These are phyloP conservation scores for Ceratocystis colombiana DNA, from an alignment of 2,329 filamentous ascomycete genomes.

Conservation along the genomic window DNA sequence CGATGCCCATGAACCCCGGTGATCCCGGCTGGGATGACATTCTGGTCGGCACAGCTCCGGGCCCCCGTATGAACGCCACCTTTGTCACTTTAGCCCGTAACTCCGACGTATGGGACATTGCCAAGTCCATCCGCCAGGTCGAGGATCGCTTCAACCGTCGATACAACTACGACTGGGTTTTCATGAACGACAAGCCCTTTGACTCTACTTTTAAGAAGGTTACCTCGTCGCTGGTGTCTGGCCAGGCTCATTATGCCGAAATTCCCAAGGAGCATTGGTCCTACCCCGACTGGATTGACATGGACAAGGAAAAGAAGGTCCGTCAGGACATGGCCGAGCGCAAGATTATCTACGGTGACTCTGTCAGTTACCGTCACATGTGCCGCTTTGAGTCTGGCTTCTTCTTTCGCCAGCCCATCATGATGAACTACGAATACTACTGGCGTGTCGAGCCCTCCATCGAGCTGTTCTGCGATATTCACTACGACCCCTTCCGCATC, in stretches of 20 bases:
- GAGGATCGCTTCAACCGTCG: slow-evolving; percentile 97
- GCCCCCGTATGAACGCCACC: slow-evolving; percentile 84
- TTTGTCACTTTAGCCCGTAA: slow-evolving; percentile 95
- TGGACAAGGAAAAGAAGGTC: slow-evolving; percentile 81
- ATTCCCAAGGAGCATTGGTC: slow-evolving; percentile 95
- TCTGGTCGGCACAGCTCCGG: slow-evolving; percentile 46
- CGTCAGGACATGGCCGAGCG: slow-evolving; percentile 87
- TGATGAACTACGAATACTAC: slow-evolving; percentile 98
- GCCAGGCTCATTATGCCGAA: slow-evolving; percentile 79
- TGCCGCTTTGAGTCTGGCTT: slow-evolving; percentile 98
- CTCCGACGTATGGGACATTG: slow-evolving; percentile 90
- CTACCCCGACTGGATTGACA: slow-evolving; percentile 89
- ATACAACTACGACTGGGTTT: slow-evolving; percentile 98
- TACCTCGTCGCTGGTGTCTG: slow-evolving; percentile 80
- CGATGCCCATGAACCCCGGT: slow-evolving; percentile 44
- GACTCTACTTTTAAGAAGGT: slow-evolving; percentile 88
- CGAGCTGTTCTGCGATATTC: slow-evolving; percentile 89
- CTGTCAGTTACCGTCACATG: slow-evolving; percentile 96
- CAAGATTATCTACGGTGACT: slow-evolving; percentile 98
- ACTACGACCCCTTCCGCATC: slow-evolving; percentile 91
- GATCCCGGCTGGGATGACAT: slow-evolving; percentile 44
- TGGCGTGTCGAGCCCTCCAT: slow-evolving; percentile 98
- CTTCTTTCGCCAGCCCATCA: slow-evolving; percentile 90
- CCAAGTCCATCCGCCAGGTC: slow-evolving; percentile 86
- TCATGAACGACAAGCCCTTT: slow-evolving; percentile 92